These are phyloP conservation scores for Neoarthrinium moseri DNA, from an alignment of 2,329 filamentous ascomycete species.

Conservation along the genomic window DNA sequence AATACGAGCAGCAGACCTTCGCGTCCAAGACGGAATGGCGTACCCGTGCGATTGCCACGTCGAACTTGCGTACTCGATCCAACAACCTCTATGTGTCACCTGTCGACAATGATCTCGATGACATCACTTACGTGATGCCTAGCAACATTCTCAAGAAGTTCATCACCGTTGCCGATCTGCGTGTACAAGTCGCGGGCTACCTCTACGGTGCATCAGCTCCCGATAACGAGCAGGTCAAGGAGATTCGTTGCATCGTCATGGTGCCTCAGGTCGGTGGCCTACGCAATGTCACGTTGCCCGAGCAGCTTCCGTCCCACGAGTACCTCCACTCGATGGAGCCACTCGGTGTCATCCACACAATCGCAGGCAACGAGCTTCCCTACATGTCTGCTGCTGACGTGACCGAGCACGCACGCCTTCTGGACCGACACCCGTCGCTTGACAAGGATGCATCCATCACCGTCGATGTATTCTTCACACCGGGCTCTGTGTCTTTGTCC, in stretches of 20 bases:
- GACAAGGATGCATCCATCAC: conserved; percentile 88
- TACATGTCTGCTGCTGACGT: conserved; percentile 97
- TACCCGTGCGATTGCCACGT: conserved; percentile 92
- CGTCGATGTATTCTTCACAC: conserved; percentile 94
- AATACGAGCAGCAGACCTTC: conserved; percentile 97
- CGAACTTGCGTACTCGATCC: conserved; percentile 86
- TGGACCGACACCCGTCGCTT: conserved; percentile 78
- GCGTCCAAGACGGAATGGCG: conserved; percentile 99
- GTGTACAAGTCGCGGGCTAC: conserved; percentile 94
- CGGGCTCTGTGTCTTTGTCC: conserved; percentile 89
- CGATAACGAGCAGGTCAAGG: conserved; percentile 96
- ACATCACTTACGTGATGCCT: conserved; percentile 96
- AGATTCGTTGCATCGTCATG: conserved; percentile 95
- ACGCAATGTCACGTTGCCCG: conserved; percentile 86
- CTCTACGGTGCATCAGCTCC: conserved; percentile 89
- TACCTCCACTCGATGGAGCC: conserved; percentile 85
- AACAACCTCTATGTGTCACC: conserved; percentile 99
- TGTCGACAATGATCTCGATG: conserved; percentile 86
- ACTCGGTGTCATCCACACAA: conserved; percentile 91
- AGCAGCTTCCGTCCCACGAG: conserved; percentile 88
- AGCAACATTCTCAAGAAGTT: conserved; percentile 99
- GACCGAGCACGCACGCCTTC: conserved; percentile 87
- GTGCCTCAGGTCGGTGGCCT: conserved; percentile 94
- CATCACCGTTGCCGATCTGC: conserved; percentile 94
- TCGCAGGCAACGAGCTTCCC: conserved; percentile 88